phyloP scores from a whole-genome alignment of 495 filamentous ascomycete genomes.

The Diplogelasinospora grovesii region DNA sequence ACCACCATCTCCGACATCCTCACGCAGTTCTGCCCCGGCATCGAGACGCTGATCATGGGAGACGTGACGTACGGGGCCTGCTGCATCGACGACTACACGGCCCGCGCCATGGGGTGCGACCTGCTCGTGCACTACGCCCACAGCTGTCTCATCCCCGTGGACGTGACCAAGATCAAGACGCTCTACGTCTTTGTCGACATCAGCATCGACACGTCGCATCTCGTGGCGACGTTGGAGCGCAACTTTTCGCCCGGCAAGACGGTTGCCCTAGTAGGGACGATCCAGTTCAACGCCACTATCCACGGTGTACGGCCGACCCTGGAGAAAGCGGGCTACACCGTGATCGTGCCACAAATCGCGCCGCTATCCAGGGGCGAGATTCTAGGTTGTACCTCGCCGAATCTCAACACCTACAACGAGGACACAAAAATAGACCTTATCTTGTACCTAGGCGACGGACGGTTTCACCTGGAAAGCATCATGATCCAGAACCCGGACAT shows the following conservation, averaged over 20 bases:
- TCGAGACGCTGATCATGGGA: constrained; percentile 94
- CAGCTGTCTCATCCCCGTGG: constrained; percentile 90
- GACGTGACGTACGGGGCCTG: constrained; percentile 98
- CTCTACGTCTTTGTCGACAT: constrained; percentile 99
- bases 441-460: constrained; percentile 89
- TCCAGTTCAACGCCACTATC: constrained; percentile 96
- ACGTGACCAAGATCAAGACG: constrained; percentile 90
- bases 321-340: constrained; percentile 71
- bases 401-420: constrained; percentile 45
- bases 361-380: constrained; percentile 92
- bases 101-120: constrained; percentile 88
- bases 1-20: constrained; percentile 98
- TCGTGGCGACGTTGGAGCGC: constrained; percentile 77
- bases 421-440: constrained; percentile 61
- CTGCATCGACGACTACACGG: constrained; percentile 98
- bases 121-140: constrained; percentile 96
- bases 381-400: constrained; percentile 87
- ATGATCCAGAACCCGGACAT: constrained; percentile 96
- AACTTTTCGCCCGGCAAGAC: constrained; percentile 82
- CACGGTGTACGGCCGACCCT: constrained; percentile 71
- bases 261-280: constrained; percentile 90
- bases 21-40: constrained; percentile 84
- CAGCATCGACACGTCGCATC: constrained; percentile 81
- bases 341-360: constrained; percentile 86
- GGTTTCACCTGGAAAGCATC: constrained; percentile 94